Evolutionary conservation across 495 filamentous ascomycete species (phyloP).

Genomic region (Podospora tetraspora): DNA sequence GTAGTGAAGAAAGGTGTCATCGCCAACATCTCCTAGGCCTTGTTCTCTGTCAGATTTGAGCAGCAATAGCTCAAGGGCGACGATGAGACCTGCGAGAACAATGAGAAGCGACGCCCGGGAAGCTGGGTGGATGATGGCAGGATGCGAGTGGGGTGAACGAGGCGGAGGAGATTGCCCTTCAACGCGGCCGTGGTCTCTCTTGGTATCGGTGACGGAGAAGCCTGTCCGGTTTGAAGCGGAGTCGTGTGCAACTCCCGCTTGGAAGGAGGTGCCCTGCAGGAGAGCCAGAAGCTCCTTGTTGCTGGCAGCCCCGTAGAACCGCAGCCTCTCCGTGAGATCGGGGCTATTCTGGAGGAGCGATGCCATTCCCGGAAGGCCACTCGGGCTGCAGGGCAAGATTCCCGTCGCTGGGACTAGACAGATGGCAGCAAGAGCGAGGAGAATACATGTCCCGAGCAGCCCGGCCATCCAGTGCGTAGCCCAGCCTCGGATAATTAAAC

Average conservation of each 20-base stretch:
- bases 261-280: background rate
- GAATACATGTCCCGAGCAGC: background rate
- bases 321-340: slow-evolving; percentile 1
- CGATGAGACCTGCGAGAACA: slow-evolving; percentile 5
- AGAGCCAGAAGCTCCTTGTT: background rate
- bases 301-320: slow-evolving; percentile 1
- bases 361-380: background rate
- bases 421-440: background rate
- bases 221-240: background rate
- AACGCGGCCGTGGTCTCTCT: background rate
- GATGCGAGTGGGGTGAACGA: background rate
- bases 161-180: background rate
- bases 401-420: background rate
- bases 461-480: slow-evolving; percentile 14
- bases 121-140: slow-evolving; percentile 8
- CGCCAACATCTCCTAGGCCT: slow-evolving; percentile 13
- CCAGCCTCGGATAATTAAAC: slow-evolving; percentile 11
- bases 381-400: slow-evolving; percentile 11
- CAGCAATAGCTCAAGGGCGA: slow-evolving; percentile 10
- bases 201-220: background rate
- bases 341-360: slow-evolving; percentile 6
- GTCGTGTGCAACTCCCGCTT: background rate
- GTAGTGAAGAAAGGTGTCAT: slow-evolving; percentile 14
- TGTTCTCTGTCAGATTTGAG: slow-evolving; percentile 9
- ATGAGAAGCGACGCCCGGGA: background rate